These are phyloP conservation scores for Phytopythium montanum DNA, from an alignment of 352 stramenopile genomes.

Conservation along the genomic window DNA sequence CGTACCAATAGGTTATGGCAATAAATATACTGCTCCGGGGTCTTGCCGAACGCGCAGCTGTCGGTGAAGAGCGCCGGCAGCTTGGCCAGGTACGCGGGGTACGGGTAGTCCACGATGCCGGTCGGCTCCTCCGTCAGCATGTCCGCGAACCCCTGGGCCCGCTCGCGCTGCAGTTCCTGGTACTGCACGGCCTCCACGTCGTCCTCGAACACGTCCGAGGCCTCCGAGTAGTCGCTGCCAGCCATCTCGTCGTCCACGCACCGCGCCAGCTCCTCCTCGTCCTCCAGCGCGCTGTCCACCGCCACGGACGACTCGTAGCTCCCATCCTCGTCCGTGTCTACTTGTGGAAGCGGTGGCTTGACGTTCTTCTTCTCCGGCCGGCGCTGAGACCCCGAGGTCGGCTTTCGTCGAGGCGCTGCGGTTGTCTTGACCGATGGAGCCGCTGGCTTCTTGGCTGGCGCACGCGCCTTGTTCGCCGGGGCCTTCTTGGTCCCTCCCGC, in stretches of 20 bases:
- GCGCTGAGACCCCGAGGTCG: neutral
- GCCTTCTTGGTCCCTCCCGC: slow-evolving; percentile 13
- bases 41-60: slow-evolving; percentile 54
- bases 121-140: slow-evolving; percentile 49
- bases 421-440: slow-evolving; percentile 7
- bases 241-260: slow-evolving; percentile 43
- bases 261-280: slow-evolving; percentile 36
- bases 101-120: slow-evolving; percentile 39
- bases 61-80: slow-evolving; percentile 53
- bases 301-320: slow-evolving; percentile 1
- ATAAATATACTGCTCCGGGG: slow-evolving; percentile 69
- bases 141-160: slow-evolving; percentile 39
- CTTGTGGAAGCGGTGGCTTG: neutral
- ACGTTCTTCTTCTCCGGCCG: slow-evolving; percentile 7
- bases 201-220: slow-evolving; percentile 78
- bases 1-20: slow-evolving; percentile 72
- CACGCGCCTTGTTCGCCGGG: slow-evolving; percentile 10
- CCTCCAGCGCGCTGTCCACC: slow-evolving; percentile 16
- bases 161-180: slow-evolving; percentile 42
- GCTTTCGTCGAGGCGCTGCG: slow-evolving; percentile 9
- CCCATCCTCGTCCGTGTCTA: slow-evolving; percentile 6
- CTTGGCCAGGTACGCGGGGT: slow-evolving; percentile 55
- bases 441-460: slow-evolving; percentile 14
- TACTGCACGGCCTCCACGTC: slow-evolving; percentile 64
- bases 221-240: slow-evolving; percentile 43